Evolutionary conservation across 2,329 filamentous ascomycete genomes (phyloP).

Genomic region (Dothidotthia symphoricarpi): DNA sequence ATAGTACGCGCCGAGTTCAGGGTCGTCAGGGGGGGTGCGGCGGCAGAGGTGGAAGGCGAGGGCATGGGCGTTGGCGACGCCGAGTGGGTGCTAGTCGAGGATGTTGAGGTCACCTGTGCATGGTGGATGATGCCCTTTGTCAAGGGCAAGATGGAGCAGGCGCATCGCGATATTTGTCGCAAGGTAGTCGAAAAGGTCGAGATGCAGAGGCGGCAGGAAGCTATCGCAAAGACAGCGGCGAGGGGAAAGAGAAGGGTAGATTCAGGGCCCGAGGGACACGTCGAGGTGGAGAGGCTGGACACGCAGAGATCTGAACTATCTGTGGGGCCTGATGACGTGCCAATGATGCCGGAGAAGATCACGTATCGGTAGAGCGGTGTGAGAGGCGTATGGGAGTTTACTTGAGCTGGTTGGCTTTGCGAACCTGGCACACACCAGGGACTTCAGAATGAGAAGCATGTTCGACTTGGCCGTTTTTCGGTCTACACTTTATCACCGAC

Average conservation of each 20-base stretch:
- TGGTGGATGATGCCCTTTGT: constrained; percentile 42
- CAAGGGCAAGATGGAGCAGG: constrained; percentile 33
- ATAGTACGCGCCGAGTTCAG: constrained; percentile 34
- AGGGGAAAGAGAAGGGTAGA: constrained; percentile 14
- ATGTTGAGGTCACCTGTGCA: constrained; percentile 35
- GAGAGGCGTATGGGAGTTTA: constrained; percentile 1
- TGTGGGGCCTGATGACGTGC: not conserved
- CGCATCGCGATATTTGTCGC: constrained; percentile 33
- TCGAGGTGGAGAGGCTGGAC: no score
- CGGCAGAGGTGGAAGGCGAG: constrained; percentile 32
- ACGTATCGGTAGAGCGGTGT: not conserved
- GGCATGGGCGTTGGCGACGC: constrained; percentile 34
- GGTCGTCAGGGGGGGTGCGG: constrained; percentile 27
- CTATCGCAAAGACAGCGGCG: constrained; percentile 15
- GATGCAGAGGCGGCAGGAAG: constrained; percentile 20
- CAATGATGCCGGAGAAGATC: constrained; percentile 7
- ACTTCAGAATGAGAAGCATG: no score
- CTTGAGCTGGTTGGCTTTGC: not conserved
- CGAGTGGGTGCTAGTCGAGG: constrained; percentile 37
- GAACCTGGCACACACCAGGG: no score
- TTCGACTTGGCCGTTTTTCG: no score
- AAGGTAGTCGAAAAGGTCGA: constrained; percentile 37
- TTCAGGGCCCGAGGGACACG: not conserved
- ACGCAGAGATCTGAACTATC: constrained; percentile 1
- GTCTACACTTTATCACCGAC: no score